phyloP scores from a whole-genome alignment of 208 protist genomes.

The Phytomonas francai region DNA sequence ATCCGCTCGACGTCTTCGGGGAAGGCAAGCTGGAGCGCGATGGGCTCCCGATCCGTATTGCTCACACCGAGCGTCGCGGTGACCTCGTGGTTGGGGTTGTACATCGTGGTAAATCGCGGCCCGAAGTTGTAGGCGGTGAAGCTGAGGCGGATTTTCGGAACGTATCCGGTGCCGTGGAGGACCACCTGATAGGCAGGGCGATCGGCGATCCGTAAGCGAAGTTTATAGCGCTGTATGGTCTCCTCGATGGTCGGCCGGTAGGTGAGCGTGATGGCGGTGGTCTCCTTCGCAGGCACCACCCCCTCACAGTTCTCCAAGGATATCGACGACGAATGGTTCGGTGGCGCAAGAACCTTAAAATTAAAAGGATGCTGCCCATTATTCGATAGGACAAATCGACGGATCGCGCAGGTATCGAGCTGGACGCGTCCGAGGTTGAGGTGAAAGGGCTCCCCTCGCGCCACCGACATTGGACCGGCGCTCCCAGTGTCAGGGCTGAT shows the following conservation, averaged over 20 bases:
- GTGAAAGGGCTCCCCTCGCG: slow-evolving; percentile 26
- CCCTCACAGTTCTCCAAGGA: slow-evolving; percentile 49
- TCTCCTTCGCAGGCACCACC: slow-evolving; percentile 60
- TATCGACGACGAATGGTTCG: slow-evolving; percentile 35
- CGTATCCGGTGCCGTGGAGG: slow-evolving; percentile 64
- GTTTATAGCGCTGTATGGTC: slow-evolving; percentile 53
- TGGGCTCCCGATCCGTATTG: slow-evolving; percentile 86
- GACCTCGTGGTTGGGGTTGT: slow-evolving; percentile 15
- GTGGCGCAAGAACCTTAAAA: slow-evolving; percentile 50
- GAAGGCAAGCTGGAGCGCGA: slow-evolving; percentile 80
- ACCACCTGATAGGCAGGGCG: slow-evolving; percentile 72
- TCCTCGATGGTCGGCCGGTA: slow-evolving; percentile 80
- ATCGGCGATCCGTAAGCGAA: slow-evolving; percentile 74
- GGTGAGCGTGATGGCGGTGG: slow-evolving; percentile 48
- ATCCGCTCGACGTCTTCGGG: slow-evolving; percentile 68
- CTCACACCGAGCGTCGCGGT: slow-evolving; percentile 62
- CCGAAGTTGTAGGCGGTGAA: slow-evolving; percentile 19
- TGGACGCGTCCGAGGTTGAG: slow-evolving; percentile 92
- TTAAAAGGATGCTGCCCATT: slow-evolving; percentile 86
- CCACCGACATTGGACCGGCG: slow-evolving; percentile 23
- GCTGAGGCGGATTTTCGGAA: slow-evolving; percentile 85
- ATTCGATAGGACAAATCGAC: slow-evolving; percentile 86
- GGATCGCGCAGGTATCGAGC: slow-evolving; percentile 72
- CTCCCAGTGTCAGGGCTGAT: slow-evolving; percentile 14
- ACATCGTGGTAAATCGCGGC: not conserved